Base-by-base conservation (phyloP, 257 asterid species). In the Paraleonurus japonicus region DNA sequence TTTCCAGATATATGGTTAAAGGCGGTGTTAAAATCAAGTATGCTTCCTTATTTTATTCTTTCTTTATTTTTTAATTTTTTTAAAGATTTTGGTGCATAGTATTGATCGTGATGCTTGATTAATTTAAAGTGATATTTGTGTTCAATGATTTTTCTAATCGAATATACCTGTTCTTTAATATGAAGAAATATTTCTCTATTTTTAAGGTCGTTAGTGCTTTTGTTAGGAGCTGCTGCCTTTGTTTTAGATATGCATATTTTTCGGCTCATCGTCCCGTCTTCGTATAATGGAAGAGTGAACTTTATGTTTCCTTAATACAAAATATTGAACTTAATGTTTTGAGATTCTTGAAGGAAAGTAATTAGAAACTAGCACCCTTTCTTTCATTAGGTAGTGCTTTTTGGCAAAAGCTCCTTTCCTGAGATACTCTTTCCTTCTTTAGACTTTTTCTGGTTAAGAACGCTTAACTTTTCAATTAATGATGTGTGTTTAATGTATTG, bases 21-120 rank as follows among this genome's bases (percentile, higher is more conserved):
- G 90, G 88, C 39, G 96, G 96, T 75, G 96, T 65, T 48, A 80
- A 87, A 73, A 90, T 93, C 88, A 89, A 81, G 98, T 90, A 82
- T 32, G 76, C 15, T n/a, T 20, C 66, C 7, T 57, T 5, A 19
- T 1, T 50, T 62, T 17, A 20, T 33, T 60, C n/a, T 41, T 22
- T 45, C 37, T 37, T 60, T 7, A 59, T 55, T 17, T 23, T 39
- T 11, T 68, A 15, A 20, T 26, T 7, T 47, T 12, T 33, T 28
- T 9, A 3, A 28, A 15, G 17, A 47, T 28, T 41, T 5, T 28
- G 80, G 65, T 76, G 67, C 58, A 3, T 62, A 22, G 67, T 71
- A 5, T 67, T 68, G 47, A 65, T 68, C 9, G 57, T 62, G 62
- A 24, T 69, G 1, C 65, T 70, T 24, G 53, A 51, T 62, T 67